phyloP scores from a whole-genome alignment of 169 alveolate species.

The Toxoplasma gondii region DNA sequence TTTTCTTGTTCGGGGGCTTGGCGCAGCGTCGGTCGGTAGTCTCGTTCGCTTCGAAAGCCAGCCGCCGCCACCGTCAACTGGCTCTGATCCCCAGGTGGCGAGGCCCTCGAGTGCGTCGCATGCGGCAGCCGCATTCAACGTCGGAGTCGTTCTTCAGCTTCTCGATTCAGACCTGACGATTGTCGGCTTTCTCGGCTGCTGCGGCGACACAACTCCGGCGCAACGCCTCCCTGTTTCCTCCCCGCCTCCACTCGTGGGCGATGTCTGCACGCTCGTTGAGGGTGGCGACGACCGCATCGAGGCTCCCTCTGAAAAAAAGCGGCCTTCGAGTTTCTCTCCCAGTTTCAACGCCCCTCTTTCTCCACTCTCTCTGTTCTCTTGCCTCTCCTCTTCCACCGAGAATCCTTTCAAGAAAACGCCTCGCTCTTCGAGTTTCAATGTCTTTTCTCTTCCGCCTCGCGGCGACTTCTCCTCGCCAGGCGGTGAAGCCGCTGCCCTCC shows the following conservation, averaged over 20 bases:
- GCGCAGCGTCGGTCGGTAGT: not conserved
- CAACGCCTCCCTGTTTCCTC: not conserved
- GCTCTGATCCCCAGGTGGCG: not conserved
- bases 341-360: not conserved
- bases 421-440: not conserved
- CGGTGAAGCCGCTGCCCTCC: not conserved
- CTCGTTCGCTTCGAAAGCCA: not conserved
- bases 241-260: not conserved
- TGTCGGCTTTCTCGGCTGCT: not conserved
- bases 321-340: not conserved
- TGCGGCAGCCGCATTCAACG: not conserved
- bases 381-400: not conserved
- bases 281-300: not conserved
- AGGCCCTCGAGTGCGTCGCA: not conserved
- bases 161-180: not conserved
- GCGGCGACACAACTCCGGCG: not conserved
- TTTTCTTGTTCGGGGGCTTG: not conserved
- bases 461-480: not conserved
- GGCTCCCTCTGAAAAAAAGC: not conserved
- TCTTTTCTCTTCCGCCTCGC: not conserved
- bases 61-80: not conserved
- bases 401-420: not conserved
- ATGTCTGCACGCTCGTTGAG: not conserved
- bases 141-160: conserved; percentile 10
- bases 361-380: not conserved